Evolutionary conservation across 1,284 basidiomycete genomes (phyloP).

Genomic region (Inonotus hispidus): DNA sequence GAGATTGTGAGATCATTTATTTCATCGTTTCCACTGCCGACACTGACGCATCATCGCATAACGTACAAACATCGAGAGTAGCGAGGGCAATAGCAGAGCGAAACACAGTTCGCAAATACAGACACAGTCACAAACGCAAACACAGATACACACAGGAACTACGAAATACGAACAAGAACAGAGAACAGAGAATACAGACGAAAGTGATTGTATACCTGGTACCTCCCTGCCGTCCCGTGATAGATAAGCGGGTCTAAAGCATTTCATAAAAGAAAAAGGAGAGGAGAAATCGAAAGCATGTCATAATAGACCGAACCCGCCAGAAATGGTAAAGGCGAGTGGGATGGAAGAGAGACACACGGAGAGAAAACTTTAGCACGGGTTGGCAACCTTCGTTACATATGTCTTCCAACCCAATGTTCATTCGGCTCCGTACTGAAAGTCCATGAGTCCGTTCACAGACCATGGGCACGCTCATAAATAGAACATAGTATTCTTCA

Average conservation of each 20-base stretch:
- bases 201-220: background rate
- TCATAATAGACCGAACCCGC: no score
- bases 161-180: background rate
- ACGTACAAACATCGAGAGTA: no score
- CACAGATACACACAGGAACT: background rate
- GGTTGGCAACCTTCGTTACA: background rate
- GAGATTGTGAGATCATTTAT: no score
- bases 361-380: background rate
- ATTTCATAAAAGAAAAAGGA: background rate
- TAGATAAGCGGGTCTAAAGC: background rate
- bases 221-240: background rate
- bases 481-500: conserved; percentile 71
- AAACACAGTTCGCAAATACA: no score
- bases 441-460: background rate
- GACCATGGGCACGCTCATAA: conserved; percentile 34
- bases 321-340: background rate
- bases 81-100: no score
- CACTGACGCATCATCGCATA: no score
- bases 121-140: background rate
- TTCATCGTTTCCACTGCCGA: no score
- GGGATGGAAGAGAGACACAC: background rate
- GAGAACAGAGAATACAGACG: background rate
- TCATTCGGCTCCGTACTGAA: background rate
- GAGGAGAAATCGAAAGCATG: background rate
- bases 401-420: background rate